A percentile compares a stretch with the other conserved stretches of the same genome.
phyloP scores from a whole-genome alignment of 2,329 filamentous ascomycete species.

The Zalaria obscura region DNA sequence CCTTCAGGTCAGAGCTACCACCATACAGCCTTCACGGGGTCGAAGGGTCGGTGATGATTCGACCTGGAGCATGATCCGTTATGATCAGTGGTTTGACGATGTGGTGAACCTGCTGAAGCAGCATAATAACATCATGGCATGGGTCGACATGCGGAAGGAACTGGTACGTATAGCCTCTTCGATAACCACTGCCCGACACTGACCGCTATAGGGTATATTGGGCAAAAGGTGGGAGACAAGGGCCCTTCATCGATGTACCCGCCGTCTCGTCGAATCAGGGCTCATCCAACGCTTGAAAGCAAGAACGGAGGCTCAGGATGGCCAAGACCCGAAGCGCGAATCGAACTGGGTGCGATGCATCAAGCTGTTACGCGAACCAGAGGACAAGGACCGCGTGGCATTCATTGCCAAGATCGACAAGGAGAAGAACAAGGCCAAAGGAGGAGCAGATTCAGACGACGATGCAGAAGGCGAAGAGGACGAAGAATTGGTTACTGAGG shows the following conservation, averaged over 20 bases:
- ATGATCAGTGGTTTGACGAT: slow-evolving; percentile 33
- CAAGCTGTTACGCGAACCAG: slow-evolving; percentile 25
- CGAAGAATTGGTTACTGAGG: slow-evolving; percentile 5
- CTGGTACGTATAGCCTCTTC: slow-evolving; percentile 17
- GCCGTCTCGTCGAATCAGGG: slow-evolving; percentile 24
- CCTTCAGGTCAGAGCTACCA: slow-evolving; percentile 1
- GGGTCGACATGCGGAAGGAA: slow-evolving; percentile 36
- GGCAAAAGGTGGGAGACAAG: slow-evolving; percentile 23
- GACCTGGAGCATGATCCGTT: slow-evolving; percentile 18
- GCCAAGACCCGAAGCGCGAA: background rate
- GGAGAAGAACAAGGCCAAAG: background rate
- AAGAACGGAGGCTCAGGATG: slow-evolving; percentile 6
- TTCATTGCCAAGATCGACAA: slow-evolving; percentile 7
- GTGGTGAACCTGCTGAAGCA: slow-evolving; percentile 36
- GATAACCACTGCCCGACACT: slow-evolving; percentile 7
- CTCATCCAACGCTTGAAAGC: slow-evolving; percentile 24
- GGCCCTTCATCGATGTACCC: slow-evolving; percentile 22
- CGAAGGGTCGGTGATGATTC: background rate
- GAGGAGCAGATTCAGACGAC: slow-evolving; percentile 6
- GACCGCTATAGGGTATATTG: slow-evolving; percentile 9
- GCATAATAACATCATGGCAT: slow-evolving; percentile 34
- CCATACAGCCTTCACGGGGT: slow-evolving; percentile 2
- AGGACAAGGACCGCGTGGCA: slow-evolving; percentile 13
- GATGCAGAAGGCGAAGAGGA: slow-evolving; percentile 6
- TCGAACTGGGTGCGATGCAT: slow-evolving; percentile 19